These are phyloP conservation scores for Leccinum fuscescens DNA, from an alignment of 1,284 basidiomycete genomes.

Conservation along the genomic window DNA sequence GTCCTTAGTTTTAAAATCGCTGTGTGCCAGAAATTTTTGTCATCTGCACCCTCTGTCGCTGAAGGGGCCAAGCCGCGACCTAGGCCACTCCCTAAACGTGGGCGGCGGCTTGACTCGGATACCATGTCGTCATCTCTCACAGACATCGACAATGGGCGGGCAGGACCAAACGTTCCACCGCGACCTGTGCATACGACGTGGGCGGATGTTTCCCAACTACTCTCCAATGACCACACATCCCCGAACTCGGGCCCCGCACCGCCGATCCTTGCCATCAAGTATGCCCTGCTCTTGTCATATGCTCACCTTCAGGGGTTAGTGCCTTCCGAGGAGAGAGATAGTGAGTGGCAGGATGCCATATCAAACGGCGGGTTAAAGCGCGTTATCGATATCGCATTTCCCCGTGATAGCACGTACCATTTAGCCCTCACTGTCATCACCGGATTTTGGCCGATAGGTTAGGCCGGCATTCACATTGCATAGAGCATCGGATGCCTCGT, in stretches of 20 bases:
- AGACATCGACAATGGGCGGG: conserved; percentile 13
- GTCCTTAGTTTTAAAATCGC: conserved; percentile 48
- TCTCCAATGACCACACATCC: conserved; percentile 28
- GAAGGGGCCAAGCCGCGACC: conserved; percentile 25
- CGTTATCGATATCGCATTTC: conserved; percentile 20
- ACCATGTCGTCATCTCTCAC: conserved; percentile 5
- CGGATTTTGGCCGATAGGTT: conserved; percentile 17
- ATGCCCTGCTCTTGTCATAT: conserved; percentile 47
- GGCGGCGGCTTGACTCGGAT: conserved; percentile 12
- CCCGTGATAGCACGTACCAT: conserved; percentile 22
- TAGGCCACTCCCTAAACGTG: conserved; percentile 37
- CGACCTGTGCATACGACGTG: conserved; percentile 15
- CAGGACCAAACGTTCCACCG: conserved; percentile 17
- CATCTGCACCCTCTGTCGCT: conserved; percentile 20
- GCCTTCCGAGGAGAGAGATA: conserved; percentile 36
- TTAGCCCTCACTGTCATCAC: conserved; percentile 19
- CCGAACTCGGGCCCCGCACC: conserved; percentile 24
- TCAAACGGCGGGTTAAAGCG: conserved; percentile 19
- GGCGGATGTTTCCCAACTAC: conserved; percentile 19
- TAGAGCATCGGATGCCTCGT: not conserved
- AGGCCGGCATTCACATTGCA: not conserved
- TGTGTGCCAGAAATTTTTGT: conserved; percentile 46
- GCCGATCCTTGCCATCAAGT: conserved; percentile 37
- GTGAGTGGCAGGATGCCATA: conserved; percentile 41
- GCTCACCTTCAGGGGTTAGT: conserved; percentile 41